Base-by-base conservation (phyloP, 2,329 filamentous ascomycete species). In the Colletotrichum caudatum region DNA sequence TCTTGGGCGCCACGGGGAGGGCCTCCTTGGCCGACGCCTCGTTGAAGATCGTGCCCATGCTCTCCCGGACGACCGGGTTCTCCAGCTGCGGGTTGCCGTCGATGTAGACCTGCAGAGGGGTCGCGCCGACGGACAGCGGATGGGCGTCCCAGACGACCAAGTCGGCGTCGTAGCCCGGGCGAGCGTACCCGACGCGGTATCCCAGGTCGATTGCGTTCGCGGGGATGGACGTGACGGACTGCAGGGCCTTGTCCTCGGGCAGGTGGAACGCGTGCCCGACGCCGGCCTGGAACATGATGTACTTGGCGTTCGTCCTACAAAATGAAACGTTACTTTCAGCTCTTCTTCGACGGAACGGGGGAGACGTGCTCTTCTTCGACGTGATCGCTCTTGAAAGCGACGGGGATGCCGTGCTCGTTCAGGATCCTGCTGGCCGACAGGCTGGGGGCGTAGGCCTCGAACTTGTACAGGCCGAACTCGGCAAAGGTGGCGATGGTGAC, bases 71-170 rank as follows among this genome's bases (percentile, higher is more conserved):
- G 50, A 74, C 76, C 26, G 75, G 76, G 1, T 78, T 76, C 35
- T 82, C 78, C 20, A 83, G 73, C 33, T 79, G 80, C 41, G 79
- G 74, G 39, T 74, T 78, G 2, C 85, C 85, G 74, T 87, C 85
- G 71, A 86, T 82, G 48, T 81, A 86, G 18, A 87, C 84, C 68
- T 86, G 83, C 12, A 82, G 74, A 4, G 85, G 82, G 5, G 81
- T 84, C 14, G 84, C 83, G 7, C 84, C 85, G 20, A 83, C 74
- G 16, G 81, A 78, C 1, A 87, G 78, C 3, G 85, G 85, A 71
- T 87, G 84, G 0, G 80, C 80, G 69, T 86, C 82, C 85, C 84
- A 87, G 5, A 86, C 78, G 5, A 85, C 85, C 39, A 87, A 74
- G 68, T 87, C 85, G 18, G 84, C 85, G 74, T 87, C 85, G 68